These are phyloP conservation scores for Hymenoscyphus scutula DNA, from an alignment of 2,329 filamentous ascomycete species.

Conservation along the genomic window DNA sequence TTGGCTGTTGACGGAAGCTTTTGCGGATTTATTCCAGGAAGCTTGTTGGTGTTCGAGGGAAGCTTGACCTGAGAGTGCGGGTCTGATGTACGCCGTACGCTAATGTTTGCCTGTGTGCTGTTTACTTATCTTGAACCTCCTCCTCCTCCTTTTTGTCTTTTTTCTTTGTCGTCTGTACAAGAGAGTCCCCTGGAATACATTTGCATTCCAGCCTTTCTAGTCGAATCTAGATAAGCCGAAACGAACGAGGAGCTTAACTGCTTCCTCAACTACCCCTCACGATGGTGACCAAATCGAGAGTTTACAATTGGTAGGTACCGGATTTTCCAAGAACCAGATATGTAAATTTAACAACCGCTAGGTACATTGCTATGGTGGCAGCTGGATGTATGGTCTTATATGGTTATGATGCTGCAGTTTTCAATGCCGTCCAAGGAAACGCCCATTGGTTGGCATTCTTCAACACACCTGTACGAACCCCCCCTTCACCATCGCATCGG, in stretches of 20 bases:
- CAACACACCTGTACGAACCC: conserved; percentile 37
- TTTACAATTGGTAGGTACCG: conserved; percentile 16
- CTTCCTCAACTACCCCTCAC: conserved; percentile 8
- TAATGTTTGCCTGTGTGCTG: not conserved
- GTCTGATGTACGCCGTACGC: not conserved
- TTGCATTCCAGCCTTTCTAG: not conserved
- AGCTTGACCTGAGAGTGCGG: not conserved
- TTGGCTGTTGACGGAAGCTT: not conserved
- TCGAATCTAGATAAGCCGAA: not conserved
- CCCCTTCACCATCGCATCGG: not conserved
- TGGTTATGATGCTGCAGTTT: conserved; percentile 71
- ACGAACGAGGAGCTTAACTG: conserved; percentile 3
- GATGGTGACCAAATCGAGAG: conserved; percentile 13
- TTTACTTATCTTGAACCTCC: conserved; percentile 7
- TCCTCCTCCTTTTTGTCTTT: not conserved
- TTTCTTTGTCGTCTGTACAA: not conserved
- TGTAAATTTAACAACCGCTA: not conserved
- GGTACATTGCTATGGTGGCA: conserved; percentile 27
- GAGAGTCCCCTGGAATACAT: not conserved
- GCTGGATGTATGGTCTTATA: conserved; percentile 56
- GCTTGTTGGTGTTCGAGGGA: conserved; percentile 6
- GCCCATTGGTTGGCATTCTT: conserved; percentile 65
- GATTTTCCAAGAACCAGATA: not conserved
- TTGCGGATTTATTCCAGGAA: conserved; percentile 2
- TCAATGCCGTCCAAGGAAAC: conserved; percentile 69